Conservation (phyloP, 768 basidiomycete species). For the Pholiota microspora region DNA sequence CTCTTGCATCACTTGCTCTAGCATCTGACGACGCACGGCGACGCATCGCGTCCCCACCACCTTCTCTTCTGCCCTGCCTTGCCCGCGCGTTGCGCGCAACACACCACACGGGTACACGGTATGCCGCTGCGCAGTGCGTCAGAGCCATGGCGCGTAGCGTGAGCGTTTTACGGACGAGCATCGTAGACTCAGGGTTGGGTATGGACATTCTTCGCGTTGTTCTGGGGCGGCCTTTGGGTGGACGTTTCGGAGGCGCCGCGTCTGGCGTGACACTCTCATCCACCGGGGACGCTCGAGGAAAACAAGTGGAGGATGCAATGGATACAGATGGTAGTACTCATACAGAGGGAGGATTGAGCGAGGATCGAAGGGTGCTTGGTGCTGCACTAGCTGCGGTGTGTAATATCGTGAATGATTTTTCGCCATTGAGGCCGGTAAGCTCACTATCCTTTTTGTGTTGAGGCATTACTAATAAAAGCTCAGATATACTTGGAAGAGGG, state of each 20-base stretch:
- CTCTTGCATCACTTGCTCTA: slow-evolving; percentile 70
- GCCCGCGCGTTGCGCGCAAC: slow-evolving; percentile 34
- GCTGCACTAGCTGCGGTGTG: slow-evolving; percentile 77
- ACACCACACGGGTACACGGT: slow-evolving; percentile 71
- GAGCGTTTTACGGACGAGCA: slow-evolving; percentile 76
- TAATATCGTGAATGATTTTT: slow-evolving; percentile 86
- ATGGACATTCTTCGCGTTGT: slow-evolving; percentile 61
- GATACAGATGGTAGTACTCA: slow-evolving; percentile 1
- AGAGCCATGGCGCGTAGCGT: slow-evolving; percentile 79
- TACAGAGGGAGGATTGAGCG: slow-evolving; percentile 29
- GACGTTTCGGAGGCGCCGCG: slow-evolving; percentile 13
- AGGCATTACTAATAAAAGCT: background rate
- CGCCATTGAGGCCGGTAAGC: slow-evolving; percentile 69
- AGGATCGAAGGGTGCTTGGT: slow-evolving; percentile 68
- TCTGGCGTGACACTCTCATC: slow-evolving; percentile 33
- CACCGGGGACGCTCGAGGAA: slow-evolving; percentile 20
- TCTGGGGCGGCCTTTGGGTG: slow-evolving; percentile 22
- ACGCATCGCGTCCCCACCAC: slow-evolving; percentile 53
- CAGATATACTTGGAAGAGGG: slow-evolving; percentile 70
- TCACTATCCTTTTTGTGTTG: slow-evolving; percentile 13
- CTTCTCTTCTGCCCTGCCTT: slow-evolving; percentile 39
- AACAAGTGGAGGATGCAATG: slow-evolving; percentile 25
- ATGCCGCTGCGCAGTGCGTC: slow-evolving; percentile 84
- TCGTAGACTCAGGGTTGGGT: slow-evolving; percentile 82
- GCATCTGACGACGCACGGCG: slow-evolving; percentile 73